These are phyloP conservation scores for Nannizzia gypsea DNA, from an alignment of 2,329 filamentous ascomycete species.

Conservation along the genomic window DNA sequence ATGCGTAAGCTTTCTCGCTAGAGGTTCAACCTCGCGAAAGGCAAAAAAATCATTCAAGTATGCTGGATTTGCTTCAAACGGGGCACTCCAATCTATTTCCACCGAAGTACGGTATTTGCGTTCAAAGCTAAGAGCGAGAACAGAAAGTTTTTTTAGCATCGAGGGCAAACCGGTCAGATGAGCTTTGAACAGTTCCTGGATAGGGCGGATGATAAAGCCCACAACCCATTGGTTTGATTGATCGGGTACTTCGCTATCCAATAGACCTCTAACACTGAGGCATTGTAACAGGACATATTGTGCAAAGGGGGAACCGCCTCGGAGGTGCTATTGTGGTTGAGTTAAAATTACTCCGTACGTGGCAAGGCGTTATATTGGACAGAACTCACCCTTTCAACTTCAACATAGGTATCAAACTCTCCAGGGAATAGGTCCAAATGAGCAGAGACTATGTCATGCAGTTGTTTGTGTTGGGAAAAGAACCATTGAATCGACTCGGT, in stretches of 20 bases:
- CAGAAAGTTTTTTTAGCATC: conserved; percentile 28
- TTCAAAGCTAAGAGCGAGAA: conserved; percentile 26
- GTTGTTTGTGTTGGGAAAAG: conserved; percentile 26
- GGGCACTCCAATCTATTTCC: conserved; percentile 25
- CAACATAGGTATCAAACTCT: conserved; percentile 22
- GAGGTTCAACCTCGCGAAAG: conserved; percentile 22
- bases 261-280: conserved; percentile 14
- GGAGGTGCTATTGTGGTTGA: conserved; percentile 23
- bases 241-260: conserved; percentile 11
- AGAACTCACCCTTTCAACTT: conserved; percentile 27
- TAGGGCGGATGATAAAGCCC: conserved; percentile 28
- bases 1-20: conserved; percentile 24
- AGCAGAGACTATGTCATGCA: conserved; percentile 25
- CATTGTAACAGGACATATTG: conserved; percentile 25
- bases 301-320: conserved; percentile 27
- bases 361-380: neutral
- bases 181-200: conserved; percentile 27
- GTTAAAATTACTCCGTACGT: no score
- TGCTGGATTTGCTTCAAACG: conserved; percentile 23
- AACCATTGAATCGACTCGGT: conserved; percentile 29
- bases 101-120: conserved; percentile 25
- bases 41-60: conserved; percentile 27
- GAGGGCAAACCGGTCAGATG: conserved; percentile 21
- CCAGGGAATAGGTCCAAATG: conserved; percentile 25
- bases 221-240: conserved; percentile 17